Evolutionary conservation across 257 asterid species (phyloP).

Genomic region (Ehretia macrophylla): DNA sequence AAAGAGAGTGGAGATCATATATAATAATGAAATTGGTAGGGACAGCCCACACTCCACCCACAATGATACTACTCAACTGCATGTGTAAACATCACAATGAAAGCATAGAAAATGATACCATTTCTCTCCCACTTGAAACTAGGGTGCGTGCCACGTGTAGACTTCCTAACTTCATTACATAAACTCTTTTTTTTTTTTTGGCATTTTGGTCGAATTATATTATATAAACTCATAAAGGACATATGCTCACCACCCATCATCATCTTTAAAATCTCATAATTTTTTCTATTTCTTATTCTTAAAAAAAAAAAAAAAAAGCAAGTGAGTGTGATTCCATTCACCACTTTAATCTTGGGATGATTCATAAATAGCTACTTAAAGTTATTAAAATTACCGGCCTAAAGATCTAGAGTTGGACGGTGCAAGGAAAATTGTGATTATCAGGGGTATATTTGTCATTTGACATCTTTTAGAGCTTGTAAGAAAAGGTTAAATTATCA

Average conservation of each 20-base stretch:
- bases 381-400: no score
- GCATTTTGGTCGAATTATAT: background rate
- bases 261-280: background rate
- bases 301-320: no score
- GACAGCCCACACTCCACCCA: conserved; percentile 49
- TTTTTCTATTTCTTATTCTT: background rate
- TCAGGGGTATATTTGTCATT: no score
- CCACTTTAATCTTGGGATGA: background rate
- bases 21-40: conserved; percentile 48
- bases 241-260: background rate
- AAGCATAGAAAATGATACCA: conserved; percentile 21
- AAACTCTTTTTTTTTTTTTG: background rate
- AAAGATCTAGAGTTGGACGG: no score
- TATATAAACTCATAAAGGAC: background rate
- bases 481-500: no score
- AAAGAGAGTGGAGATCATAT: conserved; percentile 36
- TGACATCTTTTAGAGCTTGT: no score
- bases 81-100: conserved; percentile 21
- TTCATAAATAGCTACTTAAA: no score
- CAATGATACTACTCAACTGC: conserved; percentile 21
- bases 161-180: conserved; percentile 37
- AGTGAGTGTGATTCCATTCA: background rate
- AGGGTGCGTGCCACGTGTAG: conserved; percentile 42
- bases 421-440: no score
- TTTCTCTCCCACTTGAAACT: conserved; percentile 23